Base-by-base conservation (phyloP, 345 rosid genomes). In the Bruguiera parviflora region DNA sequence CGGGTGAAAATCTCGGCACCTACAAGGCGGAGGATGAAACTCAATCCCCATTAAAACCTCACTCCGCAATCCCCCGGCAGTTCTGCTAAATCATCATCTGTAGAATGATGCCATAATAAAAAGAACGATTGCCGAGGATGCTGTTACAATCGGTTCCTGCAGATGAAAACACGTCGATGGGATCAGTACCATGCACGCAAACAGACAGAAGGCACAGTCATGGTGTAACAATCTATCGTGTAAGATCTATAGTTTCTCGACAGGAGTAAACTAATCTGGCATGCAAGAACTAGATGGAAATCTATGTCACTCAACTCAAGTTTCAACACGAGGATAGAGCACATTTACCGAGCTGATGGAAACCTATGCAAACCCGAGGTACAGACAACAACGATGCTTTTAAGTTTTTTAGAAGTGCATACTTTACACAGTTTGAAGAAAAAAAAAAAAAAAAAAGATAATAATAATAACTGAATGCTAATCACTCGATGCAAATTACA, bases 101-200 rank as follows among this genome's bases (percentile, higher is more conserved):
- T 73, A 73, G 32, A 67, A 73, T 29, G 72, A 67, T 55, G 59
- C 77, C 68, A 73, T 63, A 2, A 77, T 69, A 29, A 64, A 77
- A 43, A 77, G 77, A 37, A 77, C 33, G 28, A 65, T 19, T 4
- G 81, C 64, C 20, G 81, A 39, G 0, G 71, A 56, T 61, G 68
- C 7, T 29, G 81, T 77, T 37, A 77, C 71, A 24, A 73, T 39
- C 51, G 69, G 81, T 55, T 77, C 81, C 81, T 73, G 71, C 68
- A 73, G 1, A 43, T 21, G 29, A 53, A 72, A 57, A 52, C 6
- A 19, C n/a, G 11, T 35, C n/a, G 57, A 24, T 13, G 55, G 9
- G 24, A 37, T 10, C 20, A 33, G 9, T 37, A 25, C 27, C 3
- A 27, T 3, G 25, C 15, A 5, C 8, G 0, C 32, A 33, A 39